phyloP scores from a whole-genome alignment of 306 rosid species.

The Pueraria montana region DNA sequence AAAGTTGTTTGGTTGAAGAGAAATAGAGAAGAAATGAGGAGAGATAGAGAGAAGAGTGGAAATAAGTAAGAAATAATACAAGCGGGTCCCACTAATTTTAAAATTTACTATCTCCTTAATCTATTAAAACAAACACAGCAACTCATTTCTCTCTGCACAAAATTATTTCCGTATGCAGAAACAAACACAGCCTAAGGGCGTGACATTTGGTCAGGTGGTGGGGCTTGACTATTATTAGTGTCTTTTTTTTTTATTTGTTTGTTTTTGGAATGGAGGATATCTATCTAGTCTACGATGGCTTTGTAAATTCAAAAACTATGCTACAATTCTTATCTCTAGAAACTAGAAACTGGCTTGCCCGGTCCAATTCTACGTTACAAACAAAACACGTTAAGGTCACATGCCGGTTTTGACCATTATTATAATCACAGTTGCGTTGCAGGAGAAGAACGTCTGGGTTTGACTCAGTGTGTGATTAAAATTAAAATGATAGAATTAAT shows the following conservation, averaged over 20 bases:
- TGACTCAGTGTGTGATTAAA: background rate
- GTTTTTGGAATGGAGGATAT: background rate
- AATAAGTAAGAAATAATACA: too few relatives aligned
- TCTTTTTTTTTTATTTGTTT: slow-evolving; percentile 13
- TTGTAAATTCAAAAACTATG: slow-evolving; percentile 37
- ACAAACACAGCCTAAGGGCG: slow-evolving; percentile 31
- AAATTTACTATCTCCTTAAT: too few relatives aligned
- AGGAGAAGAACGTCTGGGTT: slow-evolving; percentile 32
- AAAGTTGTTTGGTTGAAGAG: too few relatives aligned
- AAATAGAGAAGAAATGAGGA: too few relatives aligned
- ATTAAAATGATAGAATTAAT: background rate
- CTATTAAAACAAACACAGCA: too few relatives aligned
- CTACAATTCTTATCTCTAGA: slow-evolving; percentile 22
- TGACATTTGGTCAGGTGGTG: slow-evolving; percentile 59
- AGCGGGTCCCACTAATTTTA: too few relatives aligned
- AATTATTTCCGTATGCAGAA: too few relatives aligned
- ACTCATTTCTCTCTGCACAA: too few relatives aligned
- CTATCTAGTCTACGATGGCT: slow-evolving; percentile 39
- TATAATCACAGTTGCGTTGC: background rate
- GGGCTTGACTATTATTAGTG: slow-evolving; percentile 58
- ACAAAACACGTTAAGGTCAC: slow-evolving; percentile 36
- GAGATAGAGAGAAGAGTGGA: too few relatives aligned
- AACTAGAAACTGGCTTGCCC: background rate
- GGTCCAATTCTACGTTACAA: slow-evolving; percentile 33
- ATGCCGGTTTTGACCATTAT: slow-evolving; percentile 53